Evolutionary conservation across 2,329 filamentous ascomycete species (phyloP), one percentile per base, ranked within the genome.

Genomic region (Venturia asperata): DNA sequence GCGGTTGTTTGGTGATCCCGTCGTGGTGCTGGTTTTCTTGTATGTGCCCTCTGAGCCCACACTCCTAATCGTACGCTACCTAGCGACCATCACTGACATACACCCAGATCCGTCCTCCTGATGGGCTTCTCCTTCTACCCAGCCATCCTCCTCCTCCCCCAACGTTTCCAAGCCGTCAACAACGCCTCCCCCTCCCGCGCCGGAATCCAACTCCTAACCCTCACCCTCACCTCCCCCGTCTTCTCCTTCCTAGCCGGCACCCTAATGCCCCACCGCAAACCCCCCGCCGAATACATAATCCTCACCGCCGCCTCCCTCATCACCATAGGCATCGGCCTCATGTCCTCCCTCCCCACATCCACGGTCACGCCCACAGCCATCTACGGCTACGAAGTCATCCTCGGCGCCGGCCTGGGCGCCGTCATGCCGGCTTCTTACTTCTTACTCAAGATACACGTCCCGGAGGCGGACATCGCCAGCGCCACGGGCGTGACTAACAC

Each of bases 91-190:
- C 21, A 19, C 34, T 61, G 7, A 42, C 5, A 47, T 49, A 1
- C 1, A 24, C 17, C 24, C 24, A 63, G 62, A 52, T 39, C 45
- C 9, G 62, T 55, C 45, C 47, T 63, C 21, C 47, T 63, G 9
- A 47, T 45, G 19, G 62, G 62, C 2, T 63, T 63, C 43, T 39
- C 62, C 34, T 63, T 63, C 30, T 47, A 43, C 47, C 30, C 45
- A 27, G 47, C 62, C 10, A 52, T 63, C 4, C 39, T 63, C 42
- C 17, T 43, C 47, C 62, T 63, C n/a, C 62, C 62, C 34, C 62
- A 63, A 55, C 41, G 62, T 17, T 63, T 49, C 62, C 62, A 63
- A 55, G n/a, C 43, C 27, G 62, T 55, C 37, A 39, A 63, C 34
- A 39, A 19, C 17, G 13, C 34, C 13, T 37, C 13, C 34, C 62